Evolutionary conservation across 768 basidiomycete genomes (phyloP), one percentile per base, ranked within the genome.

Genomic region (Neoboletus magnificus): DNA sequence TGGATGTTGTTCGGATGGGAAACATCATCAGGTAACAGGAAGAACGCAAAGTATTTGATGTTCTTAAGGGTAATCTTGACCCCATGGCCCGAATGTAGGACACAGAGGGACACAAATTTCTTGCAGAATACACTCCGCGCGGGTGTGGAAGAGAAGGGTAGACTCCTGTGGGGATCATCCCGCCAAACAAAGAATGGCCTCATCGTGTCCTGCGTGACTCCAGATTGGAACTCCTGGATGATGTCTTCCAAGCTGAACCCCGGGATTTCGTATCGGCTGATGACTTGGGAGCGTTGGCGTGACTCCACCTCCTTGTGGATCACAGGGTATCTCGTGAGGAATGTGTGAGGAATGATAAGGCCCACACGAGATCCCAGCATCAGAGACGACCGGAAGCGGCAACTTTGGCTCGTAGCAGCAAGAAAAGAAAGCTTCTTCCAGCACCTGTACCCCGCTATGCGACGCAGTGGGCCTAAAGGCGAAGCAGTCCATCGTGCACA

Each of bases 401-500:
- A 57, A 44, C 29, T 45, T 62, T 4, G 16, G 15, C 0, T 51
- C 0, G 16, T 45, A 1, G n/a, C 46, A 35, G 27, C 52, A 55
- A 42, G 56, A 63, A 18, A 63, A 62, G 30, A 62, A 62, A 7
- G 61, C 56, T 0, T 62, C 46, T 37, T 60, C 52, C 12, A 62
- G 22, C 27, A 63, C 55, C 20, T 42, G 33, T 5, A 62, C 62
- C 15, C 35, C 33, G 2, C 33, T n/a, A 89, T 77, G 36, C 16
- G 53, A 46, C 27, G 9, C 7, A 13, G 48, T 54, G 12, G 56
- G 16, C 20, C 45, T 20, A 33, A 66, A 97, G 1, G 90, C 87
- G 75, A 97, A 98, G 74, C 94, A 96, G 50, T 81, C 81, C 54
- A 96, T 77, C 7, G 87, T 81, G 62, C 92, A 91, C 18, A 91